Evolutionary conservation across 331 rosid genomes (phyloP).

Genomic region (Acacia concinna): DNA sequence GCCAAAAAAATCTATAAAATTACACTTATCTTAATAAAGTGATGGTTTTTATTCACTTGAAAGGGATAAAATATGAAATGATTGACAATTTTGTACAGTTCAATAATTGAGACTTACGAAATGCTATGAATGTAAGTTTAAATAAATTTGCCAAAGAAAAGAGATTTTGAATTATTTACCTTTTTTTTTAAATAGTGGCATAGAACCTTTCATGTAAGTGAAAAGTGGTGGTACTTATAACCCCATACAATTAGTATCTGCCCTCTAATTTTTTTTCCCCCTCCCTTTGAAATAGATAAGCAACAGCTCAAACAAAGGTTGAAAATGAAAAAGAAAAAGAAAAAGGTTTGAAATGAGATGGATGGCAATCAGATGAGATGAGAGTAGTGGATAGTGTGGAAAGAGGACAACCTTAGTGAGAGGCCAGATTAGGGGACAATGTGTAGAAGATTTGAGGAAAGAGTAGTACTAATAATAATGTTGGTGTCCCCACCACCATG

Average conservation of each 20-base stretch:
- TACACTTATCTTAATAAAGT: not conserved
- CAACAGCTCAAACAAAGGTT: not conserved
- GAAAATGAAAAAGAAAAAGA: too few species aligned
- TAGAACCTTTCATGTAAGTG: too few species aligned
- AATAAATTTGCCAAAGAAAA: not conserved
- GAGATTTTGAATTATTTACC: not conserved
- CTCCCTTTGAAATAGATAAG: too few species aligned
- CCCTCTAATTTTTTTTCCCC: too few species aligned
- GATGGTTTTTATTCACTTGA: not conserved
- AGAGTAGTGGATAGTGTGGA: not conserved
- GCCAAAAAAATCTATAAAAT: not conserved
- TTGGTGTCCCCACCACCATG: slow-evolving; percentile 27
- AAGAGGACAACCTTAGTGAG: not conserved
- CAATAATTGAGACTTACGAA: not conserved
- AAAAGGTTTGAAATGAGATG: not conserved
- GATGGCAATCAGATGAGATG: not conserved
- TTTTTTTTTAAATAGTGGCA: not conserved
- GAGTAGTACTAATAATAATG: not conserved
- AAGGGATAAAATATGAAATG: not conserved
- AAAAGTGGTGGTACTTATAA: too few species aligned
- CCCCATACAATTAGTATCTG: too few species aligned
- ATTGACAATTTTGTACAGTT: not conserved
- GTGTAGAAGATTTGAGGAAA: slow-evolving; percentile 25
- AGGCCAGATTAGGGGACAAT: not conserved
- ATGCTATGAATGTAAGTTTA: not conserved